A percentile compares a stretch with the other conserved stretches of the same genome.
Conservation (phyloP, 768 basidiomycete species). For the Tubosaeta sp. region DNA sequence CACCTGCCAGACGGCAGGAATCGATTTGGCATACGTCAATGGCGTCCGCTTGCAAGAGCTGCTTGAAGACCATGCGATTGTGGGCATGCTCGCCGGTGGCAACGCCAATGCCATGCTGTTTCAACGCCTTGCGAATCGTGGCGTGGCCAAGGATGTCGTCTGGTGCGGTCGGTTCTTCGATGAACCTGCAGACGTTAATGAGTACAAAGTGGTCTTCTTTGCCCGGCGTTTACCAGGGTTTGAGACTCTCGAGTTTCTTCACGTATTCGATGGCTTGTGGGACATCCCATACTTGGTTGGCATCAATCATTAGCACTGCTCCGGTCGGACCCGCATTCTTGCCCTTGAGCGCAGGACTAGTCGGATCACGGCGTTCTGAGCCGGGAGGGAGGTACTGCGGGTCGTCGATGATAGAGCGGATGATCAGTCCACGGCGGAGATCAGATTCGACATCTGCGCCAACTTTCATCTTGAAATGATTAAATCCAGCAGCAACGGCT, state of each 20-base stretch:
- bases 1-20: constrained; percentile 88
- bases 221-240: constrained; percentile 64
- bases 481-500: constrained; percentile 84
- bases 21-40: constrained; percentile 97
- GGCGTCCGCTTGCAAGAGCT: constrained; percentile 86
- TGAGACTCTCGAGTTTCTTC: constrained; percentile 68
- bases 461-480: constrained; percentile 99
- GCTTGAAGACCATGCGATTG: constrained; percentile 96
- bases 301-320: constrained; percentile 93
- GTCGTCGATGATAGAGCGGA: constrained; percentile 94
- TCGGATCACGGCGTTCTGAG: constrained; percentile 53
- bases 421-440: constrained; percentile 80
- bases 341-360: constrained; percentile 58
- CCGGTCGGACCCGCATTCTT: constrained; percentile 97
- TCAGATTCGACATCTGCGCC: constrained; percentile 80
- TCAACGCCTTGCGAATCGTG: constrained; percentile 75
- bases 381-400: constrained; percentile 72
- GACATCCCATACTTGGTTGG: constrained; percentile 97
- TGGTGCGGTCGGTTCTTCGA: constrained; percentile 95
- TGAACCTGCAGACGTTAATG: constrained; percentile 57
- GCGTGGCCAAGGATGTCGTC: constrained; percentile 92
- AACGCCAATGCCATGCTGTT: constrained; percentile 83
- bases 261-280: constrained; percentile 91
- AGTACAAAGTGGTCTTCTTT: not conserved
- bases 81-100: constrained; percentile 97